Evolutionary conservation across 148 eudicot genomes (phyloP), one percentile per base, ranked within the genome.

Genomic region (Nepenthes mirabilis): DNA sequence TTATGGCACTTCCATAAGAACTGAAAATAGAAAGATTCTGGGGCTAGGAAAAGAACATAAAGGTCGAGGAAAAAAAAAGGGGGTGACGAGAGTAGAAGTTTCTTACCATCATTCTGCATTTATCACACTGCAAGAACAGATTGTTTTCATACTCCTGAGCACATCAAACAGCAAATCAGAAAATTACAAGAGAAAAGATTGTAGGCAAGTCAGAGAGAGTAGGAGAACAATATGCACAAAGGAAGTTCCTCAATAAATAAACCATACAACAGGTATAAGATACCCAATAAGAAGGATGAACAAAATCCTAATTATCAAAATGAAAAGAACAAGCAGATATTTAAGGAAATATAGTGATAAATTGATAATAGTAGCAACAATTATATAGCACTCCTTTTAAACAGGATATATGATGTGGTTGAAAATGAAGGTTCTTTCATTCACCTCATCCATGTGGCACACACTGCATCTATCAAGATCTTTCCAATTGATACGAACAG

Each of bases 381-480:
- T 40, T 8, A 40, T 8, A 40, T 40, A 52, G 14, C 23, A 52
- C 6, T 6, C 23, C 55, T 49, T 62, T 35, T 49, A 13, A 33
- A 60, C 33, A 49, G 64, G 23, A 23, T 5, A 62, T 23, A 6
- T 40, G 54, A 62, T n/a, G 3, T 34, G 9, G 11, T 9, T 62
- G 45, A 51, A 23, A 55, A 55, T 2, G 33, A 33, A 32, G 13
- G 23, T 32, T 13, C 3, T 34, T 36, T 8, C 37, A 43, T 47
- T 37, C 64, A 91, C 98, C 90, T 91, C 98, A 82, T 91, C 98
- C 98, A 91, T 91, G 76, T 88, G 91, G 78, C 98, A 91, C 49
- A 88, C 98, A 63, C 76, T 88, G 79, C 98, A 91, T 70, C 87
- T 85, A 55, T 93, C 99, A 50, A 88, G 99, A 75, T 93, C 96